These are phyloP conservation scores for Caryopteris hybrid DNA, from an alignment of 305 asterid genomes.

Conservation along the genomic window DNA sequence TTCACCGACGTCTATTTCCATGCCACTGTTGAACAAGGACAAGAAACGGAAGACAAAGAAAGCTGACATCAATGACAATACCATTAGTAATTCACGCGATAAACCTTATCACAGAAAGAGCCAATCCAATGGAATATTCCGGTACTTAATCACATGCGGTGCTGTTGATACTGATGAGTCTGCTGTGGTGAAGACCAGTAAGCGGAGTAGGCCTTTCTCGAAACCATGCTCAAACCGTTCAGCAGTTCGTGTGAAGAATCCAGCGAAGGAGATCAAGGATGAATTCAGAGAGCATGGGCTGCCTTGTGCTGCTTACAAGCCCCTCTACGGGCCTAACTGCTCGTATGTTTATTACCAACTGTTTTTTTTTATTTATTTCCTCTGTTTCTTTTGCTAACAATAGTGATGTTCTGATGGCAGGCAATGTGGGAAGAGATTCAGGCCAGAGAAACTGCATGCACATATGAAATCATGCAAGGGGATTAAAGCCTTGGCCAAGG, in stretches of 20 bases:
- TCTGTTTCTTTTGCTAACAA: background rate
- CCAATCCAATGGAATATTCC: conserved; percentile 36
- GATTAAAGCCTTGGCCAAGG: conserved; percentile 43
- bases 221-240: conserved; percentile 26
- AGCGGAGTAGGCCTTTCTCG: conserved; percentile 20
- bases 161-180: conserved; percentile 61
- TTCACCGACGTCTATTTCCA: background rate
- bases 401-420: conserved; percentile 30
- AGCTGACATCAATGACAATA: background rate
- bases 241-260: conserved; percentile 35
- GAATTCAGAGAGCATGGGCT: conserved; percentile 20
- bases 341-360: conserved; percentile 27
- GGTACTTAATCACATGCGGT: conserved; percentile 59
- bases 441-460: conserved; percentile 71
- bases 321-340: conserved; percentile 36
- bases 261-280: conserved; percentile 28
- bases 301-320: conserved; percentile 29
- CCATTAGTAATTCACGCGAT: conserved; percentile 8
- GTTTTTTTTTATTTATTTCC: background rate
- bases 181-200: conserved; percentile 20
- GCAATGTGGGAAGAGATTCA: conserved; percentile 75
- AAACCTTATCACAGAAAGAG: conserved; percentile 24
- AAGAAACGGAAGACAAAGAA: conserved; percentile 8
- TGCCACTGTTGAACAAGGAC: background rate
- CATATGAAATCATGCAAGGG: conserved; percentile 87